Evolutionary conservation across 2,329 filamentous ascomycete genomes (phyloP).

Genomic region (Leptosphaerulina australis): DNA sequence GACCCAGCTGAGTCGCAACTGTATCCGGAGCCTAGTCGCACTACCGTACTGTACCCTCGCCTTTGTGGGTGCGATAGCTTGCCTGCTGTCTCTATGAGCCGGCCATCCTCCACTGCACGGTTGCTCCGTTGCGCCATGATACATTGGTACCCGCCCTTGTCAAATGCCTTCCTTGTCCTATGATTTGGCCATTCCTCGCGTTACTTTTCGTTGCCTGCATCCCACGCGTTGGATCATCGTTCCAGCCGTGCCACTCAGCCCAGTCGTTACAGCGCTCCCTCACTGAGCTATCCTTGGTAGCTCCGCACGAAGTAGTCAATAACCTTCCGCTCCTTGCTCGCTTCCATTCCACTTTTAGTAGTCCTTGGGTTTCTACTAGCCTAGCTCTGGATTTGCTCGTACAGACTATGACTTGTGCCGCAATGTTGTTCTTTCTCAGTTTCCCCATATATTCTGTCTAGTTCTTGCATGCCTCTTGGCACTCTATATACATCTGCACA

Average conservation of each 20-base stretch:
- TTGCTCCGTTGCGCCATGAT: conserved; percentile 51
- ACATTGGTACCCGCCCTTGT: conserved; percentile 47
- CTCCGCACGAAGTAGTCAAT: conserved; percentile 37
- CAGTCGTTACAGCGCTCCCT: conserved; percentile 46
- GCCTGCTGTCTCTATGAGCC: conserved; percentile 34
- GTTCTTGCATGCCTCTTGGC: conserved; percentile 48
- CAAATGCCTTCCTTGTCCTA: conserved; percentile 33
- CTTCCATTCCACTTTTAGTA: conserved; percentile 41
- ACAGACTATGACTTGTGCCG: conserved; percentile 41
- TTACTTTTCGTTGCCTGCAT: conserved; percentile 46
- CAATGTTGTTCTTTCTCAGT: conserved; percentile 36
- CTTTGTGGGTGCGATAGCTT: conserved; percentile 31
- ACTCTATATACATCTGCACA: conserved; percentile 46
- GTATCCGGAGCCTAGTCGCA: conserved; percentile 37
- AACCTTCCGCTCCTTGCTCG: conserved; percentile 43
- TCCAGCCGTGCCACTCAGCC: conserved; percentile 48
- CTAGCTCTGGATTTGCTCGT: conserved; percentile 37
- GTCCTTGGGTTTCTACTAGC: conserved; percentile 37
- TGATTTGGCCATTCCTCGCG: conserved; percentile 43
- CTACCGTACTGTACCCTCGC: conserved; percentile 41
- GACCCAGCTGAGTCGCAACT: conserved; percentile 45
- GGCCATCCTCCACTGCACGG: conserved; percentile 45
- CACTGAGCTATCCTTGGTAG: conserved; percentile 43
- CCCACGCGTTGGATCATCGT: conserved; percentile 44
- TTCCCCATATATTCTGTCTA: conserved; percentile 43